Base-by-base conservation (phyloP, 441 rosid genomes). In the Heliophila coronopifolia region DNA sequence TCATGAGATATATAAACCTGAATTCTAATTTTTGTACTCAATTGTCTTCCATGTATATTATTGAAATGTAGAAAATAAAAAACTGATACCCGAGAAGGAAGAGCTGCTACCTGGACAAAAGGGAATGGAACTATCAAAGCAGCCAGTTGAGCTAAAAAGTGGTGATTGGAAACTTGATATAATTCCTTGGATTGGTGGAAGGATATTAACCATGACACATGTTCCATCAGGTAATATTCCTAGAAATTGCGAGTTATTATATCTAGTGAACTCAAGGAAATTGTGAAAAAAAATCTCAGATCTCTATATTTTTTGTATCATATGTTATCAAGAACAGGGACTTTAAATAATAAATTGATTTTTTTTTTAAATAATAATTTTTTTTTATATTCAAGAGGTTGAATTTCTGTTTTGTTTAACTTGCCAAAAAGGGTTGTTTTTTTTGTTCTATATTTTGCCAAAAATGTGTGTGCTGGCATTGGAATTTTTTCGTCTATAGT, bases 121-220 rank as follows among this genome's bases (percentile, higher is more conserved):
- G 77, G 96, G 87, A 54, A 51, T 56, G 39, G 84, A 79, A 63
- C 86, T 84, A 61, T 87, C 81, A 18, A 69, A 28, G 57, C 58
- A 63, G 23, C 89, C 91, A 10, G 54, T 79, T 70, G 85, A 84
- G 55, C 53, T 91, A 59, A 73, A 71, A 73, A 79, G 74, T 58
- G 82, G 84, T 43, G 73, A 77, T 36, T 92, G 98, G 96, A 69
- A 41, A 61, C 73, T 78, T 19, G 71, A 79, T 74, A 58, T 91
- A 35, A 89, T 87, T 59, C 95, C 96, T 41, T 91, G 96, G 95
- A 79, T 84, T 67, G 98, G 96, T 39, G 98, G 96, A 32, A 79
- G 98, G 71, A 79, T 87, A 68, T 54, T 87, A 57, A 84, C 98
- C 33, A 91, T 91, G 98, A 78, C 65, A 54, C 95, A 91, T 69